Evolutionary conservation across 805 yeast species (phyloP), one percentile per base, ranked within the genome.

Genomic region (Starmerella apis): DNA sequence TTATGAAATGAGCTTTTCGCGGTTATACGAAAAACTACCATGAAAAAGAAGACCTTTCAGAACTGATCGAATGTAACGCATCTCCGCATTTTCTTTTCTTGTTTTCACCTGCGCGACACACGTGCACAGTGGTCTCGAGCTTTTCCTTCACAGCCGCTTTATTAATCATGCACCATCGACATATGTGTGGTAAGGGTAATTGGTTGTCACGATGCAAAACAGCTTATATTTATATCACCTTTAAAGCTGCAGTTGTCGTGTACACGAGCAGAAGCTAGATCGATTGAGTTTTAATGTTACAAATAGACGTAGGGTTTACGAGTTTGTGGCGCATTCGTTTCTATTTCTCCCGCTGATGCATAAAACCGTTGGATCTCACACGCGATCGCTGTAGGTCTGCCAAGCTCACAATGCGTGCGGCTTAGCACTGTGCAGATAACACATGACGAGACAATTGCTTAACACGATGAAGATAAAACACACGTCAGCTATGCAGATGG

Each of bases 351-450:
- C 4, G 7, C 9, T 13, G 18, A 13, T 33, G 37, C 37, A 33
- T 33, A 33, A 33, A 11, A 33, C 37, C 37, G 37, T 33, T 33
- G 11, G 37, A 33, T 13, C 22, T 16, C 18, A n/a, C 8, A 10
- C 22, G 37, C 37, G 37, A 33, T 33, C 37, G 37, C 37, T 33
- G 37, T 33, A 33, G 22, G 20, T 16, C 37, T 33, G 37, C 37
- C 37, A 22, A 33, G 37, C 7, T 16, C 22, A 16, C 22, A 22
- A 18, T 33, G 37, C 37, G 37, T 33, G 37, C 37, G 37, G 37
- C 37, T 33, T 33, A 33, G 37, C 37, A 33, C 37, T 13, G 37
- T 33, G 37, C 37, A 33, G 37, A 33, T 33, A 3, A 22, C 37
- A 22, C 19, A 9, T 16, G 20, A 33, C 19, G 8, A 33, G 37